A percentile compares a stretch with the other conserved stretches of the same genome.
Conservation (phyloP, 805 yeast species). For the Saccharomycopsis vini region DNA sequence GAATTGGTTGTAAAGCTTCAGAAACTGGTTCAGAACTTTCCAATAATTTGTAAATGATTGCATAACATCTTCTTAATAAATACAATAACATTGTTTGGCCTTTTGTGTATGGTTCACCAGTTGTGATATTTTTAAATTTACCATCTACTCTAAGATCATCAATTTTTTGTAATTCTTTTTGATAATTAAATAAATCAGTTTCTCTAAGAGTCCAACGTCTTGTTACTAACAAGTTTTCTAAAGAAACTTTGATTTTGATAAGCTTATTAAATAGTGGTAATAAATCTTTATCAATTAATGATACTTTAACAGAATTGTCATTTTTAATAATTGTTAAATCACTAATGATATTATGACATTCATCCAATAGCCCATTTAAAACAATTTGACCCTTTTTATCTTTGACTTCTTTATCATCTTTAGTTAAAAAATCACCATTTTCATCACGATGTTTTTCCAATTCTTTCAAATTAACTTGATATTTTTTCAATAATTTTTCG, state of each 20-base stretch:
- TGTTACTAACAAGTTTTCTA: conserved; percentile 80
- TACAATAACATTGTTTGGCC: conserved; percentile 63
- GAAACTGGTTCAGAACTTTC: conserved; percentile 93
- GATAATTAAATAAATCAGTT: conserved; percentile 84
- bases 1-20: conserved; percentile 87
- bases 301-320: conserved; percentile 17
- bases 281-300: conserved; percentile 41
- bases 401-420: conserved; percentile 13
- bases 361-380: conserved; percentile 70
- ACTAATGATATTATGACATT: conserved; percentile 64
- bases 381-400: conserved; percentile 37
- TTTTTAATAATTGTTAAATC: conserved; percentile 49
- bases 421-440: conserved; percentile 40
- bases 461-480: conserved; percentile 32
- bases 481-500: conserved; percentile 22
- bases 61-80: conserved; percentile 81
- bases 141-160: conserved; percentile 66
- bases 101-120: conserved; percentile 29
- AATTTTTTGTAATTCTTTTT: conserved; percentile 60
- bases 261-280: conserved; percentile 55
- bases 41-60: conserved; percentile 77
- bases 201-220: conserved; percentile 97
- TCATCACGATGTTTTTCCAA: conserved; percentile 44
- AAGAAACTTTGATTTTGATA: conserved; percentile 54
- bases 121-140: conserved; percentile 31